A percentile compares a stretch with the other conserved stretches of the same genome.
Evolutionary conservation across 2,329 filamentous ascomycete genomes (phyloP).

Genomic region (Alternaria gaisen): DNA sequence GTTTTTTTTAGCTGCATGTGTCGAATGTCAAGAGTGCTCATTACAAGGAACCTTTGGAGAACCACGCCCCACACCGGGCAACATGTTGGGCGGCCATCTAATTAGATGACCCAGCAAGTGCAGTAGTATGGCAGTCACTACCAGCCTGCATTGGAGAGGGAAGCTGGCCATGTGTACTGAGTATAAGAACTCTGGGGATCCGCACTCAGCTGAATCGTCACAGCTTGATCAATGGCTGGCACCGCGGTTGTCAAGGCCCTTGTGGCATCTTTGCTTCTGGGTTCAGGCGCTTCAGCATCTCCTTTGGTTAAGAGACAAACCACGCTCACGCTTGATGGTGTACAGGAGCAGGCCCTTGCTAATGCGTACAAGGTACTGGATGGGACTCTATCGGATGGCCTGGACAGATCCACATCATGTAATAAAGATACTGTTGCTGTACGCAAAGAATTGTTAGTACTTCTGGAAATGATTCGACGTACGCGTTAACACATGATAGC

Average conservation of each 20-base stretch:
- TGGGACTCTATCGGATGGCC: slow-evolving; percentile 39
- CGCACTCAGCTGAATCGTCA: neutral
- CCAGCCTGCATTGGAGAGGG: neutral
- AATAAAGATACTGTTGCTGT: slow-evolving; percentile 52
- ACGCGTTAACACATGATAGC: slow-evolving; percentile 21
- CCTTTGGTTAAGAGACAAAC: slow-evolving; percentile 32
- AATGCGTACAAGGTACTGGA: slow-evolving; percentile 42
- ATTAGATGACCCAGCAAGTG: slow-evolving; percentile 11
- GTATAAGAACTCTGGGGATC: slow-evolving; percentile 7
- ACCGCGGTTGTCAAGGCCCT: slow-evolving; percentile 29
- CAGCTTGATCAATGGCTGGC: slow-evolving; percentile 31
- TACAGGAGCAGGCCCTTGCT: slow-evolving; percentile 38
- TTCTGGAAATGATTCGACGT: neutral
- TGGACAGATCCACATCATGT: slow-evolving; percentile 40
- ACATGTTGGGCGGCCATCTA: slow-evolving; percentile 8
- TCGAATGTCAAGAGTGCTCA: neutral
- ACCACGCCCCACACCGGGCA: neutral
- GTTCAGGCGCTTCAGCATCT: slow-evolving; percentile 28
- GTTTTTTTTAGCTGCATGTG: neutral
- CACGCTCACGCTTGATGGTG: slow-evolving; percentile 32
- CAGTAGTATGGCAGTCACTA: slow-evolving; percentile 5
- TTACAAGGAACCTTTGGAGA: neutral
- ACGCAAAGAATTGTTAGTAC: slow-evolving; percentile 56
- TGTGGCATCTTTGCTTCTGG: slow-evolving; percentile 34
- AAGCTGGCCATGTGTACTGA: neutral